Base-by-base conservation (phyloP, 2,329 filamentous ascomycete genomes). In the Colletotrichum salicis region DNA sequence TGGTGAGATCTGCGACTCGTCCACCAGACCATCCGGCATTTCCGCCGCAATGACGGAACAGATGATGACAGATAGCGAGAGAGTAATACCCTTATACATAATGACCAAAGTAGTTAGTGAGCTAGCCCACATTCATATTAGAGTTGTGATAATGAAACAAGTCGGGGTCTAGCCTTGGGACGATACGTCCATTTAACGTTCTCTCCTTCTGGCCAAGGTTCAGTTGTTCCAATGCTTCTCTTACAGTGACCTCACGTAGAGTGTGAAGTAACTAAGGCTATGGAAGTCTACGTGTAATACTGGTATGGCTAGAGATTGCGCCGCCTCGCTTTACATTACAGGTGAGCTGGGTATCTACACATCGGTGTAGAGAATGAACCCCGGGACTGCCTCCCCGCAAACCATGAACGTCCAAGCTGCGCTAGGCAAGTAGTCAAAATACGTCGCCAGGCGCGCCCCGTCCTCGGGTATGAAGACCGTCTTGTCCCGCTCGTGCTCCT, bases 381-480 rank as follows among this genome's bases (percentile, higher is more conserved):
- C 74, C 7, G 81, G 80, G 15, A 72, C 56, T 10, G 80, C 77
- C n/a, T 76, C 71, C 52, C 78, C 76, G 54, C 76, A 82, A 31
- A 81, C 78, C 33, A 79, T 76, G 81, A 81, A 82, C 27, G 79
- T 77, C 82, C 81, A 84, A 22, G 80, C 80, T 13, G 79, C 79
- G 61, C 81, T 81, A n/a, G 80, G 76, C 61, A 78, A 73, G 63
- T 82, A 83, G 62, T 77, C 79, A 33, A 82, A 71, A 24, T 81
- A 76, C 15, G 80, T 74, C 31, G 77, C 76, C 57, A 76, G 77
- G 57, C 76, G 76, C 15, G 77, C 79, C 31, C 84, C 83, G 5
- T 80, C 80, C 7, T 83, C 83, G 1, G 80, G 79, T 55, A 80
- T 78, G 56, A 85, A 83, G 10, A 82, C 69, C 13, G 74, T 67